Percentiles rank a stretch among this genome's conserved stretches.
phyloP scores from a whole-genome alignment of 306 rosid genomes.

The Arachis stenosperma region DNA sequence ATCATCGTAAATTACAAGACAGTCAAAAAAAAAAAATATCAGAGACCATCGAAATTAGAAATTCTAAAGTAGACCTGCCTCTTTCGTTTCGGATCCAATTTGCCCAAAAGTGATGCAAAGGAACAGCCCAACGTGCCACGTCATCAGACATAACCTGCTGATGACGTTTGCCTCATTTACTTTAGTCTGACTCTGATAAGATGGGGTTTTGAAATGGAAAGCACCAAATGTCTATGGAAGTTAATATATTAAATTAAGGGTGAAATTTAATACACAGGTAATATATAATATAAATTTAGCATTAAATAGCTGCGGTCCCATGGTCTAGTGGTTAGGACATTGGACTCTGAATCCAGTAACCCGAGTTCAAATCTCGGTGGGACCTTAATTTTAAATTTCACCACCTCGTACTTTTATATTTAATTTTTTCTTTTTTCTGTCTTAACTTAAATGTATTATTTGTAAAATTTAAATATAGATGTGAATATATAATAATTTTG shows the following conservation, averaged over 20 bases:
- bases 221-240: not conserved
- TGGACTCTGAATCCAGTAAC: conserved; percentile 44
- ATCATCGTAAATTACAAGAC: conserved; percentile 31
- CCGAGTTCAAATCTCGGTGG: conserved; percentile 70
- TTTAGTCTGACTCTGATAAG: not conserved
- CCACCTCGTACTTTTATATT: too few relatives aligned
- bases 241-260: too few relatives aligned
- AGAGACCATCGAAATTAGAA: conserved; percentile 20
- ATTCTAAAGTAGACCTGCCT: conserved; percentile 75
- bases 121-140: conserved; percentile 92
- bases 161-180: not conserved
- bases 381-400: conserved; percentile 32
- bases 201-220: not conserved
- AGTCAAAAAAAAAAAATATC: not conserved
- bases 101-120: conserved; percentile 84
- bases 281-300: fast-evolving
- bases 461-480: too few relatives aligned
- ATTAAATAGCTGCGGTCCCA: conserved; percentile 15
- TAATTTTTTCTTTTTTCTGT: not conserved
- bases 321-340: conserved; percentile 84
- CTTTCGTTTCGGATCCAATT: conserved; percentile 95
- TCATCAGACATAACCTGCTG: conserved; percentile 81
- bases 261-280: too few relatives aligned
- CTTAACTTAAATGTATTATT: too few relatives aligned
- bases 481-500: too few relatives aligned